phyloP scores from a whole-genome alignment of 129 eudicot genomes.

The Solidago caesia region DNA sequence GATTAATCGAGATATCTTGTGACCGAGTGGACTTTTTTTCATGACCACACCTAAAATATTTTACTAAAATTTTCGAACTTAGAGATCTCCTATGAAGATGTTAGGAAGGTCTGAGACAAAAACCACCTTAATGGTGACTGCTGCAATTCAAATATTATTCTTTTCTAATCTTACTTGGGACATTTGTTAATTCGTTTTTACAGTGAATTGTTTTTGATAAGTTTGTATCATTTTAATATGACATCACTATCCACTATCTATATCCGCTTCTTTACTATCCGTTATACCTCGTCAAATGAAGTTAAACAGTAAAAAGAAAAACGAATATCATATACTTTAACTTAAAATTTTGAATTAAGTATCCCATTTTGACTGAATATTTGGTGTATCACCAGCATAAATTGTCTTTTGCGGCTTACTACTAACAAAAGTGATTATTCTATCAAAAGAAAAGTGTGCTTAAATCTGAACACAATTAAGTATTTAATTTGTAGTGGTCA shows the following conservation, averaged over 20 bases:
- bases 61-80: too few species aligned
- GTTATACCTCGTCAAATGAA: not conserved
- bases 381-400: not conserved
- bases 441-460: conserved; percentile 8
- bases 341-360: not conserved
- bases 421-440: not conserved
- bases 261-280: not conserved
- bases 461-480: conserved; percentile 11
- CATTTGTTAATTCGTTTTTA: too few species aligned
- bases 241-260: not conserved
- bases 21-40: too few species aligned
- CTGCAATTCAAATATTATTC: too few species aligned
- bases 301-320: not conserved
- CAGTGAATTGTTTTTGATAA: too few species aligned
- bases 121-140: too few species aligned
- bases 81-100: too few species aligned
- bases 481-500: conserved; percentile 19
- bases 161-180: too few species aligned
- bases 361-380: conserved; percentile 15
- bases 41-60: too few species aligned
- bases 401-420: not conserved
- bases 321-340: not conserved
- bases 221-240: too few species aligned
- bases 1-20: too few species aligned
- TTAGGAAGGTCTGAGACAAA: too few species aligned